Percentiles rank a stretch among this genome's conserved stretches.
Conservation (phyloP, 345 rosid genomes). For the Dovyalis caffra region DNA sequence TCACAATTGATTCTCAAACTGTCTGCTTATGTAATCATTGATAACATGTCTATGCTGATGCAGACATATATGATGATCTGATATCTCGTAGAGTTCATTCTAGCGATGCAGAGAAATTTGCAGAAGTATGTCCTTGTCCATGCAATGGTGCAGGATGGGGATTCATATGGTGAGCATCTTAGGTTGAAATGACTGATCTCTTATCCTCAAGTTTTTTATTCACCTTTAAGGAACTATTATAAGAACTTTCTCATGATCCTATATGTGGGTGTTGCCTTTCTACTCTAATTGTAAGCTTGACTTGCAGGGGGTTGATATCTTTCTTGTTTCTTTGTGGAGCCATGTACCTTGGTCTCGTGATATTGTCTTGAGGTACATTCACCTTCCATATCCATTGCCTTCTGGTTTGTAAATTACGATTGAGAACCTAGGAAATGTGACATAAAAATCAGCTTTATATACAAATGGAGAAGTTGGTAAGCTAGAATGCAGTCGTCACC, state of each 20-base stretch:
- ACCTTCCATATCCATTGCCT: neutral
- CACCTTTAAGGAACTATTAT: neutral
- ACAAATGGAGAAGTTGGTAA: too few relatives aligned
- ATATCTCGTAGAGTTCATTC: constrained; percentile 19
- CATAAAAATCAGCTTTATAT: too few relatives aligned
- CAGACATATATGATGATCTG: constrained; percentile 84
- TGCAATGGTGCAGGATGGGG: constrained; percentile 97
- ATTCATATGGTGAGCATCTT: constrained; percentile 63
- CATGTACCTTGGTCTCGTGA: constrained; percentile 78
- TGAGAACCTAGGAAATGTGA: too few relatives aligned
- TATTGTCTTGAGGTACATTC: constrained; percentile 64
- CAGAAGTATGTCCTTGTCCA: constrained; percentile 88
- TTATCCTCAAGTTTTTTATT: neutral
- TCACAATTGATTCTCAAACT: neutral
- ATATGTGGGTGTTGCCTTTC: neutral
- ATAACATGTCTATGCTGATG: neutral
- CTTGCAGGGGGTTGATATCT: constrained; percentile 84
- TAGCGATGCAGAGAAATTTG: constrained; percentile 62
- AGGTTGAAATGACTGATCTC: neutral
- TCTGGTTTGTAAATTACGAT: too few relatives aligned
- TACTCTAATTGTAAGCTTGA: constrained; percentile 6
- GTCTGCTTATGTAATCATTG: neutral
- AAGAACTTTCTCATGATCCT: too few relatives aligned
- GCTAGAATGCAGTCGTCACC: too few relatives aligned
- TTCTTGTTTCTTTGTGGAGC: constrained; percentile 70